Conservation (phyloP, 2,329 filamentous ascomycete genomes). For the Aspergillus sp. region DNA sequence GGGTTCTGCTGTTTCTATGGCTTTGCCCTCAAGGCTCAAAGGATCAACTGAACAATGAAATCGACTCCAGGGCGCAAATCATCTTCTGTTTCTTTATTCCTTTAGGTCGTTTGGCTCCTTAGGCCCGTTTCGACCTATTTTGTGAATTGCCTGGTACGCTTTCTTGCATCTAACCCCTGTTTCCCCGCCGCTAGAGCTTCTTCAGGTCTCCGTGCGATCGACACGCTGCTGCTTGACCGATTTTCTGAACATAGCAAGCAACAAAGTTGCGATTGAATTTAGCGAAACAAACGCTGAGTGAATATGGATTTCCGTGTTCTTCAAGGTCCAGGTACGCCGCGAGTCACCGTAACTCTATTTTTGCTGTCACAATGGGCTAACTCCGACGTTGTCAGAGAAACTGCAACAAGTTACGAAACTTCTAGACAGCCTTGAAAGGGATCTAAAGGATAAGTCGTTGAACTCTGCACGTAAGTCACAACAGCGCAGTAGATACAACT, state of each 20-base stretch:
- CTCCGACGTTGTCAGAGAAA: slow-evolving; percentile 54
- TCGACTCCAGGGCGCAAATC: background rate
- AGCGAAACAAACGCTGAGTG: background rate
- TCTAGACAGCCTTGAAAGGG: slow-evolving; percentile 60
- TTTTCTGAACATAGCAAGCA: background rate
- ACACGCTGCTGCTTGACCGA: background rate
- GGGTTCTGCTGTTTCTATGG: slow-evolving; percentile 14
- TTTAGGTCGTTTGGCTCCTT: background rate
- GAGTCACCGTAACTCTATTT: background rate
- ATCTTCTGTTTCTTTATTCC: background rate
- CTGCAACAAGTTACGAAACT: slow-evolving; percentile 66
- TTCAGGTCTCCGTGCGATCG: background rate
- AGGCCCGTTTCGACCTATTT: background rate
- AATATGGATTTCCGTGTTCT: slow-evolving; percentile 27
- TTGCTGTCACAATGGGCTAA: background rate
- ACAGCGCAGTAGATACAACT: background rate
- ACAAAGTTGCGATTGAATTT: background rate
- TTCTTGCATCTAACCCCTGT: background rate
- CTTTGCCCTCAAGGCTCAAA: background rate
- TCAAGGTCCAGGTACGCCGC: slow-evolving; percentile 27
- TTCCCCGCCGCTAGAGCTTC: background rate
- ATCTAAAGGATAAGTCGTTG: slow-evolving; percentile 62
- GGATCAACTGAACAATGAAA: slow-evolving; percentile 6
- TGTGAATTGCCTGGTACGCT: background rate
- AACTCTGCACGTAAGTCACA: slow-evolving; percentile 57